Conservation (phyloP, 2,329 filamentous ascomycete genomes). For the Corynespora cassiicola region DNA sequence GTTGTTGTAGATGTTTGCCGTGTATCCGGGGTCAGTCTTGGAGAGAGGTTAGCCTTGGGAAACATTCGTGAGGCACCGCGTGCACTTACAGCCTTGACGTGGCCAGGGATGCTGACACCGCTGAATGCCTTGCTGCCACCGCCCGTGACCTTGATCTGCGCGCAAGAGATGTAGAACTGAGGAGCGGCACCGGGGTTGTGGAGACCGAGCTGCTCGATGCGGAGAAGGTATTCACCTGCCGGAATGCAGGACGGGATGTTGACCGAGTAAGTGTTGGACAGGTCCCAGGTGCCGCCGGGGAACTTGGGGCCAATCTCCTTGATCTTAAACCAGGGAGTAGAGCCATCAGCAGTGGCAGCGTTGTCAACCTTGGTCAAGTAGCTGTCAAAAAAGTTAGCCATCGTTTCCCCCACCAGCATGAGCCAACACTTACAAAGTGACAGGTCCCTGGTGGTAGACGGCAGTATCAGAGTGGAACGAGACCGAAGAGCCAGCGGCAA, state of each 20-base stretch:
- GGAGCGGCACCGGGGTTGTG: conserved; percentile 24
- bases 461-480: conserved; percentile 20
- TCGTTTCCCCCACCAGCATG: not conserved
- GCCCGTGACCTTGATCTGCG: conserved; percentile 26
- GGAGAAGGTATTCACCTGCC: conserved; percentile 25
- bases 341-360: conserved; percentile 22
- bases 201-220: conserved; percentile 27
- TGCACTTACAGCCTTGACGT: conserved; percentile 21
- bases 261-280: conserved; percentile 18
- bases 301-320: conserved; percentile 30
- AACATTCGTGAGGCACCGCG: too few relatives aligned
- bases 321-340: conserved; percentile 31
- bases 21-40: conserved; percentile 26
- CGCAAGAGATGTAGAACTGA: conserved; percentile 30
- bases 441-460: conserved; percentile 29
- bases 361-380: conserved; percentile 28
- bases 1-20: conserved; percentile 28
- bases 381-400: conserved; percentile 6
- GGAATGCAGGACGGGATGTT: conserved; percentile 27
- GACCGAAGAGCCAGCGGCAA: conserved; percentile 20
- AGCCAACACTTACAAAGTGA: conserved; percentile 16
- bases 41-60: too few relatives aligned
- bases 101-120: conserved; percentile 23
- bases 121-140: conserved; percentile 16
- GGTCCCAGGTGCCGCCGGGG: conserved; percentile 13